Percentiles rank a stretch among this genome's conserved stretches.
Evolutionary conservation across 371 early-diverging fungal genomes (phyloP).

Genomic region (Neoconidiobolus thromboides): DNA sequence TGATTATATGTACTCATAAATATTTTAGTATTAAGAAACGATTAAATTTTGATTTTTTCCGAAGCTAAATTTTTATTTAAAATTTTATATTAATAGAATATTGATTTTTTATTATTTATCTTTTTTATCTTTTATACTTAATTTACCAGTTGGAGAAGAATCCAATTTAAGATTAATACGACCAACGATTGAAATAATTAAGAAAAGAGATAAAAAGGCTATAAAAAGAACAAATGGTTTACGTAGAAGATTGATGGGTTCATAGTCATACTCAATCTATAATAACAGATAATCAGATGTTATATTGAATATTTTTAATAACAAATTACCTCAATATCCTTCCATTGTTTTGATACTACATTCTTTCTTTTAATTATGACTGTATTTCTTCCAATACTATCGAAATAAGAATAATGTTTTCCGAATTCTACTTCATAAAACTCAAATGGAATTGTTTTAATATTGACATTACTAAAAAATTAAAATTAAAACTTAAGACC

Average conservation of each 20-base stretch:
- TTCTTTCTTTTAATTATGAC: slow-evolving; percentile 38
- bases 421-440: slow-evolving; percentile 19
- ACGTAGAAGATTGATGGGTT: background rate
- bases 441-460: slow-evolving; percentile 26
- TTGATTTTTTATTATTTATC: too few relatives aligned
- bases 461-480: slow-evolving; percentile 22
- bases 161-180: too few relatives aligned
- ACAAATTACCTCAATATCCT: slow-evolving; percentile 18
- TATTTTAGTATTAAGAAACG: too few relatives aligned
- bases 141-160: too few relatives aligned
- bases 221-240: background rate
- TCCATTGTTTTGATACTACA: slow-evolving; percentile 32
- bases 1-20: too few relatives aligned
- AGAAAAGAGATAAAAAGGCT: background rate
- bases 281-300: background rate
- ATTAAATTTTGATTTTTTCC: too few relatives aligned
- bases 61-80: too few relatives aligned
- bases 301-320: background rate
- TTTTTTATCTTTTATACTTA: too few relatives aligned
- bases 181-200: too few relatives aligned
- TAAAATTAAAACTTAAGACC: background rate
- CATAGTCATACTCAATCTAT: slow-evolving; percentile 3
- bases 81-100: too few relatives aligned
- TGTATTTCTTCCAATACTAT: slow-evolving; percentile 47
- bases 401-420: slow-evolving; percentile 42